Percentiles rank a stretch among this genome's conserved stretches.
Evolutionary conservation across 2,329 filamentous ascomycete genomes (phyloP).

Genomic region (Paraconiothyrium sp.): DNA sequence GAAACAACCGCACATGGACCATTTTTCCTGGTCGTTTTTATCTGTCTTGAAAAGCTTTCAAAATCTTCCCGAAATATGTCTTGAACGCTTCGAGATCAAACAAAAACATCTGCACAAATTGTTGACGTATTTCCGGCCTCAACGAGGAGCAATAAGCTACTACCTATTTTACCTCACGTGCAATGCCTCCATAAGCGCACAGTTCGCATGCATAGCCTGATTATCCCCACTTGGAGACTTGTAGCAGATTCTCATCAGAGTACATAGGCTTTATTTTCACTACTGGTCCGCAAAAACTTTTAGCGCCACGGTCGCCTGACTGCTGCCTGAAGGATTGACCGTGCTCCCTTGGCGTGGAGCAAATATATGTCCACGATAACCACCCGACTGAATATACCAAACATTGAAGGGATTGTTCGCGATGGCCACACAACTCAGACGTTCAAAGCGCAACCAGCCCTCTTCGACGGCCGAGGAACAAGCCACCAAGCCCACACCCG

Average conservation of each 20-base stretch:
- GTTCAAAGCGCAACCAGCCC: not conserved
- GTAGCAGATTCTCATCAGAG: not conserved
- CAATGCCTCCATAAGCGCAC: not conserved
- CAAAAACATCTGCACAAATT: too few species aligned
- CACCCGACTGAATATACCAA: not conserved
- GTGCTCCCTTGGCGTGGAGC: not conserved
- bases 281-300: not conserved
- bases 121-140: not conserved
- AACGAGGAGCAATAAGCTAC: not conserved
- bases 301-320: conserved; percentile 5
- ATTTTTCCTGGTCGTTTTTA: not conserved
- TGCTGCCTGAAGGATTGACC: conserved; percentile 3
- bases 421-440: not conserved
- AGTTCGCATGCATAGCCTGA: not conserved
- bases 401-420: not conserved
- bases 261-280: not conserved
- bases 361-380: not conserved
- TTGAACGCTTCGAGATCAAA: too few species aligned
- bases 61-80: too few species aligned
- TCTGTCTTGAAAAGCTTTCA: not conserved
- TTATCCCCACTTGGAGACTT: not conserved
- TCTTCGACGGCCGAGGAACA: not conserved
- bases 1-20: not conserved
- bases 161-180: too few species aligned
- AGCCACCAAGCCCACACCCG: not conserved